Percentiles rank a stretch among this genome's conserved stretches.
phyloP scores from a whole-genome alignment of 2,329 filamentous ascomycete species.

The Pseudocercospora eumusae region DNA sequence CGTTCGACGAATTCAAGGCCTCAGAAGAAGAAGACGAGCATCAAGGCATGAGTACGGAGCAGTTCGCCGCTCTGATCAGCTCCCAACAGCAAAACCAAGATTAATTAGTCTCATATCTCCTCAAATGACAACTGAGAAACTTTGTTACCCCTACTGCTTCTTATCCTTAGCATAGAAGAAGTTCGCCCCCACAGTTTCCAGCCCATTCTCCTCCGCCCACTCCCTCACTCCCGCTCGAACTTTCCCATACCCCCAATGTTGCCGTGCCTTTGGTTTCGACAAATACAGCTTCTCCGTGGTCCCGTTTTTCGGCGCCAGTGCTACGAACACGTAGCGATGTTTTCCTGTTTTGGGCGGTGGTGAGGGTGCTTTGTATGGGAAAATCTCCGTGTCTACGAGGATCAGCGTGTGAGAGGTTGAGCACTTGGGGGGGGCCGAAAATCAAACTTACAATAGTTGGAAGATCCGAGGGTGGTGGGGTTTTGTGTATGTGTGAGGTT shows the following conservation, averaged over 20 bases:
- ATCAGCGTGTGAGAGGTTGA: too few species aligned
- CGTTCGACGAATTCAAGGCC: neutral
- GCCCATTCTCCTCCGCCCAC: conserved; percentile 53
- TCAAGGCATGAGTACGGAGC: neutral
- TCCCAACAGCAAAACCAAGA: neutral
- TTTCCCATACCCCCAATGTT: conserved; percentile 59
- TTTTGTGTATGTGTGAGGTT: conserved; percentile 28
- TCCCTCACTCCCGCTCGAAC: conserved; percentile 54
- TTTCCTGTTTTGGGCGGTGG: conserved; percentile 59
- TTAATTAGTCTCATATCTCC: too few species aligned
- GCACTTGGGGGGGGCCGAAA: too few species aligned
- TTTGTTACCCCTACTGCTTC: conserved; percentile 47
- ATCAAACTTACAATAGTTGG: conserved; percentile 8
- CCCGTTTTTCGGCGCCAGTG: conserved; percentile 50
- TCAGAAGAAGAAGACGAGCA: neutral
- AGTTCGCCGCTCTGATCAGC: neutral
- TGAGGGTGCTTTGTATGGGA: conserved; percentile 56
- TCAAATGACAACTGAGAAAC: too few species aligned
- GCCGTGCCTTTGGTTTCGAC: conserved; percentile 51
- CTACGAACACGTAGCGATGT: conserved; percentile 60
- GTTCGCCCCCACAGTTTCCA: conserved; percentile 52
- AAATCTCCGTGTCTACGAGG: conserved; percentile 41
- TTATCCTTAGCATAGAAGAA: conserved; percentile 53
- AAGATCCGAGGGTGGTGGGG: neutral
- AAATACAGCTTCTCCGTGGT: conserved; percentile 47